Evolutionary conservation across 2,329 filamentous ascomycete species (phyloP), one percentile per base, ranked within the genome.

Genomic region (Trematosphaeria pertusa): DNA sequence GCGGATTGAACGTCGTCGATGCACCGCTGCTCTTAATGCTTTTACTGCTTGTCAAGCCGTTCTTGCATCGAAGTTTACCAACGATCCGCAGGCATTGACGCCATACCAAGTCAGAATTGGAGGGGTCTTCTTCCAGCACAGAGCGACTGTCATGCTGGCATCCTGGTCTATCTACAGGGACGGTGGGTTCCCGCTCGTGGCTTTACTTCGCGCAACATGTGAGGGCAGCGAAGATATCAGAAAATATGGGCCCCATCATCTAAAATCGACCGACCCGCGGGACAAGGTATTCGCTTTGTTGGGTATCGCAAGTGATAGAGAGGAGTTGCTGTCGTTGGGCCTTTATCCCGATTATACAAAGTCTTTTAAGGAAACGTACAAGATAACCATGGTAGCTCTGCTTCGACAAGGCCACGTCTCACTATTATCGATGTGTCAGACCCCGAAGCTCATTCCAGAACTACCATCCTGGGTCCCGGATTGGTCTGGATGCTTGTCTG

Each of bases 241-340:
- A 6, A 31, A 32, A 1, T 24, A 52, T 33, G 45, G 44, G 3
- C 31, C 34, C 20, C 45, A 54, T 14, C 22, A 51, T 22, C 37
- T 59, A 11, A 40, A 52, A 14, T 39, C 56, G 19, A 57, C 56
- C 8, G 32, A 55, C 17, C 43, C 48, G 14, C 37, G 35, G 22
- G 53, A 59, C n/a, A 59, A 55, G 21, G 40, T 57, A 10, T 59
- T 54, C 18, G 53, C 50, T 10, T 31, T 59, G 26, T 14, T 59
- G 32, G 50, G 50, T 12, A 39, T 59, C 11, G 43, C 56, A 35
- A 37, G 17, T 31, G 53, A 59, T 53, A 42, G 35, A 36, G 11
- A 56, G 4, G 48, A 59, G 26, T 26, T 56, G 14, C 14, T 45
- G 28, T 0, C 2, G n/a, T 14, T 40, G 20, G 50, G 42, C 1